Evolutionary conservation across 805 yeast species (phyloP).

Genomic region (Wickerhamomyces hampshirensis): DNA sequence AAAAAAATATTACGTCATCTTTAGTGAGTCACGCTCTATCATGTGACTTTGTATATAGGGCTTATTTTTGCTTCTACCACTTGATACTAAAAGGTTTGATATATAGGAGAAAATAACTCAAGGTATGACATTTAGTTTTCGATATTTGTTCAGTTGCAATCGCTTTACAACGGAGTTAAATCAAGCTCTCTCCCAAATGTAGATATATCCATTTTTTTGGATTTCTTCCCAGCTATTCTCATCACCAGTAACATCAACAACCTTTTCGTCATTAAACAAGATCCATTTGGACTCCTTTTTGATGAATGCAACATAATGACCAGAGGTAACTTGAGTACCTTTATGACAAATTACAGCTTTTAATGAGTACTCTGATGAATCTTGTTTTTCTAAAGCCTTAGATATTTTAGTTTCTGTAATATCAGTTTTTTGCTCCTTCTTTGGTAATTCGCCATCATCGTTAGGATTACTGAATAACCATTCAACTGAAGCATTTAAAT

Average conservation of each 20-base stretch:
- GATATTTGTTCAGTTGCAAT: no score
- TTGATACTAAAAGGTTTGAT: no score
- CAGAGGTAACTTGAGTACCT: conserved; percentile 81
- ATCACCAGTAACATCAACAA: conserved; percentile 49
- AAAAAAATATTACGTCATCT: no score
- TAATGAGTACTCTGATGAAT: conserved; percentile 35
- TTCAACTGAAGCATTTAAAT: conserved; percentile 75
- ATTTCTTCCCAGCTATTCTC: conserved; percentile 27
- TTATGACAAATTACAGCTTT: conserved; percentile 77
- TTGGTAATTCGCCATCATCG: conserved; percentile 58
- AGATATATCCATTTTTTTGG: conserved; percentile 42
- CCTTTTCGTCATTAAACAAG: conserved; percentile 82
- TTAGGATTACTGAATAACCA: conserved; percentile 87
- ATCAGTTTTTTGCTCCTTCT: conserved; percentile 14
- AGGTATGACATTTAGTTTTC: no score
- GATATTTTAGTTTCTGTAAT: conserved; percentile 8
- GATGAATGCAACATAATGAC: conserved; percentile 81
- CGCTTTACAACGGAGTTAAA: no score
- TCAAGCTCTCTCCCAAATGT: conserved; percentile 26
- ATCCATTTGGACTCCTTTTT: conserved; percentile 56
- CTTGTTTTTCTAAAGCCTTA: conserved; percentile 4
- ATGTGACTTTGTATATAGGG: no score
- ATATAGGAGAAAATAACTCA: no score
- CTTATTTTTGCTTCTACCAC: no score
- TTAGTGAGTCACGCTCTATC: no score